phyloP scores from a whole-genome alignment of 2,329 filamentous ascomycete species.

The Penicillium olsonii region DNA sequence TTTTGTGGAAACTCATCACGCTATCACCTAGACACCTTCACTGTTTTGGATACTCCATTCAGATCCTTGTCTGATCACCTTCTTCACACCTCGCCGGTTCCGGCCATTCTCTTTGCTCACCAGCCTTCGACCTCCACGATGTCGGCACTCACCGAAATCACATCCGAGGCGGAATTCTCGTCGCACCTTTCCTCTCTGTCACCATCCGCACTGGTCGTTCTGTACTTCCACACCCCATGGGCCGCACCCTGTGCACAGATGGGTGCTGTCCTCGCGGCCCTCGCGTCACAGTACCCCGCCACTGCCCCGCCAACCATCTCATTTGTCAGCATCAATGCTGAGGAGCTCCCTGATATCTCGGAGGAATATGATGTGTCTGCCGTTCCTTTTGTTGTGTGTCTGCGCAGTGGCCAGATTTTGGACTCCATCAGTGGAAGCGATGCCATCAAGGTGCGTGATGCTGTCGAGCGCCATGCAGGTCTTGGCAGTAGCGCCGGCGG shows the following conservation, averaged over 20 bases:
- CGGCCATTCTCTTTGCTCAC: background rate
- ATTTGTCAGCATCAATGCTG: constrained; percentile 91
- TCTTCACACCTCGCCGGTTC: background rate
- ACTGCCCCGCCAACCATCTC: constrained; percentile 66
- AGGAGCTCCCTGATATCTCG: constrained; percentile 88
- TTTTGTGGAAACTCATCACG: constrained; percentile 18
- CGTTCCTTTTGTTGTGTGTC: constrained; percentile 86
- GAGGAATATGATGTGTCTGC: constrained; percentile 93
- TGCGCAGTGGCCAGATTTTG: constrained; percentile 72
- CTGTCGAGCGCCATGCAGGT: constrained; percentile 80
- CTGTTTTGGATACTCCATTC: background rate
- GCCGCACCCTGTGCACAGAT: constrained; percentile 95
- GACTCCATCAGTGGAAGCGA: constrained; percentile 90
- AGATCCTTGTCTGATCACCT: background rate
- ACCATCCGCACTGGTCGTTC: constrained; percentile 71
- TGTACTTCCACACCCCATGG: constrained; percentile 97
- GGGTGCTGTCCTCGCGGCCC: constrained; percentile 78
- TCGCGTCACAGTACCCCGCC: constrained; percentile 81
- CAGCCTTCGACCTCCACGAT: constrained; percentile 49
- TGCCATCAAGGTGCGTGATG: constrained; percentile 77
- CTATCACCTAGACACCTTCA: constrained; percentile 23
- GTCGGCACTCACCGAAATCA: constrained; percentile 77
- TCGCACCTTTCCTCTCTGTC: constrained; percentile 67
- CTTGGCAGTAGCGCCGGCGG: constrained; percentile 30
- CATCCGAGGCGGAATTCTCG: constrained; percentile 72